Conservation (phyloP, 1,284 basidiomycete genomes). For the Boletus hoseneyae region DNA sequence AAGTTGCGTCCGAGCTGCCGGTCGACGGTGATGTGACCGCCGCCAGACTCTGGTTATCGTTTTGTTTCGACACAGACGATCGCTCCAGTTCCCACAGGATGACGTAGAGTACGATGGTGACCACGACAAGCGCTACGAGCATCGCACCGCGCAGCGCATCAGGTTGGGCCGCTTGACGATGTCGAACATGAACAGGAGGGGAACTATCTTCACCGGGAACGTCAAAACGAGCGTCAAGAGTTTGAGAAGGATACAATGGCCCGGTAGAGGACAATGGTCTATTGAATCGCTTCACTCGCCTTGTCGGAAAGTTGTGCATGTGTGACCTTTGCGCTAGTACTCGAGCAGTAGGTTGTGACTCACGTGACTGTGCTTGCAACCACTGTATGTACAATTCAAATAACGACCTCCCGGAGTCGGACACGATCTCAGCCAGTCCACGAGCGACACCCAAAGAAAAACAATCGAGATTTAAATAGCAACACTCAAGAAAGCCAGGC, state of each 20-base stretch:
- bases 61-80: not conserved
- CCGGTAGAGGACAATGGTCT: not conserved
- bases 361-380: too few species aligned
- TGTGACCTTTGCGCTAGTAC: too few species aligned
- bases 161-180: constrained; percentile 1
- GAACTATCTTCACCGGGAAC: not conserved
- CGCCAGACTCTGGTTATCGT: not conserved
- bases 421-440: too few species aligned
- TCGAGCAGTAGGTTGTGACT: too few species aligned
- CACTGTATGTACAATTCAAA: too few species aligned
- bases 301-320: constrained; percentile 22
- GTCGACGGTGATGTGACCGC: not conserved
- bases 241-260: not conserved
- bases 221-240: not conserved
- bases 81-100: constrained; percentile 25
- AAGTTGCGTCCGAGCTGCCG: not conserved
- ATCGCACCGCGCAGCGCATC: constrained; percentile 16
- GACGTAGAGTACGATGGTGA: constrained; percentile 28
- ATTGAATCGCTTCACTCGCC: constrained; percentile 14
- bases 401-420: too few species aligned
- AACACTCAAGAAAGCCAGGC: too few species aligned
- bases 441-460: too few species aligned
- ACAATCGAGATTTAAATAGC: too few species aligned
- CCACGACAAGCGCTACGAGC: constrained; percentile 17
- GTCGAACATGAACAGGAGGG: not conserved